Conservation (phyloP, 352 stramenopile genomes). For the Lagenidium sp. region DNA sequence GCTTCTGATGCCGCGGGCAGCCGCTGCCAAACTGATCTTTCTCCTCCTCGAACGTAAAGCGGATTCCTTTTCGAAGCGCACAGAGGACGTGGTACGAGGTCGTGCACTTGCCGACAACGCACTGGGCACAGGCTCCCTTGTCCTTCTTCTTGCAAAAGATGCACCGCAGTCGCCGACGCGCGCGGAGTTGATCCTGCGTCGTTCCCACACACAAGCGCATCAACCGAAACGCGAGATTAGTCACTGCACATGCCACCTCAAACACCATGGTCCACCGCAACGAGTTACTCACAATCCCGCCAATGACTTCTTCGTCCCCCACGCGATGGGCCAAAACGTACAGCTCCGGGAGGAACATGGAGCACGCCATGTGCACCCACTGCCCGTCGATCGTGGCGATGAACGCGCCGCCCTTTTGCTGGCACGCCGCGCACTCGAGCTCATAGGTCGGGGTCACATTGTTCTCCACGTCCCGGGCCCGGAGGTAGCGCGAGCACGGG, state of each 20-base stretch:
- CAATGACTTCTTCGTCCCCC: slow-evolving; percentile 35
- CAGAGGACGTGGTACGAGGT: slow-evolving; percentile 70
- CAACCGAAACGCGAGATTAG: too few relatives aligned
- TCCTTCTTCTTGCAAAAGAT: slow-evolving; percentile 69
- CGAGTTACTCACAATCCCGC: slow-evolving; percentile 26
- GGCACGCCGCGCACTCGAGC: slow-evolving; percentile 41
- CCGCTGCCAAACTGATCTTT: slow-evolving; percentile 54
- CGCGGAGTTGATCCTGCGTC: slow-evolving; percentile 33
- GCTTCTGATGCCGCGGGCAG: slow-evolving; percentile 42
- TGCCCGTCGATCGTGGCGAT: slow-evolving; percentile 28
- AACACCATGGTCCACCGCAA: not conserved
- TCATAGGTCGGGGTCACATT: slow-evolving; percentile 46
- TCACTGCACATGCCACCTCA: too few relatives aligned
- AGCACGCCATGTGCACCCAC: slow-evolving; percentile 74
- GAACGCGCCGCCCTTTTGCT: slow-evolving; percentile 42
- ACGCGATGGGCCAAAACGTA: slow-evolving; percentile 29
- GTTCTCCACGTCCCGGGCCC: slow-evolving; percentile 25
- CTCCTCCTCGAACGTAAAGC: slow-evolving; percentile 52
- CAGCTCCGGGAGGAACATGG: slow-evolving; percentile 74
- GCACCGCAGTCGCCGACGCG: slow-evolving; percentile 51
- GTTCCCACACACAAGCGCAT: too few relatives aligned
- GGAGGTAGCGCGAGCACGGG: slow-evolving; percentile 46
- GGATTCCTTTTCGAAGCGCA: slow-evolving; percentile 45
- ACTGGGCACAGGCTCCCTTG: slow-evolving; percentile 65
- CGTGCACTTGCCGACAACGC: slow-evolving; percentile 49